Evolutionary conservation across 257 asterid genomes (phyloP), one percentile per base, ranked within the genome.

Genomic region (Solanum paucissectum): DNA sequence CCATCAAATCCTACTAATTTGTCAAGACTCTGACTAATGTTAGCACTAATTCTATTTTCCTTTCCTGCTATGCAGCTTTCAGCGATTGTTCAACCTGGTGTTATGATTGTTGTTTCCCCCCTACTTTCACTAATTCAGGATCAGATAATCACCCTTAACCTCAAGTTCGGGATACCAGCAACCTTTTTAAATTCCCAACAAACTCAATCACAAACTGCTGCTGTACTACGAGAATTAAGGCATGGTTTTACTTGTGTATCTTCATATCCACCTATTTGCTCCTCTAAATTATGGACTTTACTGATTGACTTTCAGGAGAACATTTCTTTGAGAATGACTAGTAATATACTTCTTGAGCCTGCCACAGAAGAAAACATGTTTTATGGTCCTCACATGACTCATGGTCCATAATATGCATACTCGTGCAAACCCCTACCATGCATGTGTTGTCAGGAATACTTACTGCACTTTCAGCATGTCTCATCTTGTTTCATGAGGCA

Each of bases 41-140:
- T 69, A 49, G 44, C 71, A 64, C 38, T 36, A 71, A 76, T 84
- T 83, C 76, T 87, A 34, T 89, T 60, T 89, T 40, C 49, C 58
- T 79, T 86, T 71, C 44, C 52, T 90, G 20, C n/a, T 71, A 49
- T 93, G 91, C 98, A 97, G 99, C 99, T 96, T 89, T 98, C 99
- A 87, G 95, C 99, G 84, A 91, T 94, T 90, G 91, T 97, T 89
- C 94, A 83, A 84, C 94, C 94, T 89, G 99, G 99, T 87, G 98
- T 96, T 89, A 97, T 98, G 81, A 84, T 97, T 66, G 98, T 97
- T 36, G 91, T 96, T 90, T 97, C 99, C n/a, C 99, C 99, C 58
- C 96, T 97, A 72, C 98, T 97, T 86, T 97, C 99, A 87, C 98
- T 97, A 90, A 97, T 97, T 93, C 99, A 96, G 92, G 99, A 97